Evolutionary conservation across 192 early-diverging fungal genomes (phyloP).

Genomic region (Entomortierella beljakovae): DNA sequence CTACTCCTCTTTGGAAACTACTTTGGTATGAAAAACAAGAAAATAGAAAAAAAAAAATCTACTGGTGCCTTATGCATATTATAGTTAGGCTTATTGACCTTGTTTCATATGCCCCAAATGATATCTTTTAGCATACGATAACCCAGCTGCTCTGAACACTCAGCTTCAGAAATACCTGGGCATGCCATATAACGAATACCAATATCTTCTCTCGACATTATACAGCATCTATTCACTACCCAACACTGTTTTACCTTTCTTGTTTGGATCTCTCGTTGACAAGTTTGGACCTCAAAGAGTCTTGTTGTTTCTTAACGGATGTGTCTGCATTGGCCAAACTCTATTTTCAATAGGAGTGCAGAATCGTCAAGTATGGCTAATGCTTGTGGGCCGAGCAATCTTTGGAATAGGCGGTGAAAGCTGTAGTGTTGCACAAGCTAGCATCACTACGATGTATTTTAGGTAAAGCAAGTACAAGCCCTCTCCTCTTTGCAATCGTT

Average conservation of each 20-base stretch:
- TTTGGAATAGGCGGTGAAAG: constrained; percentile 75
- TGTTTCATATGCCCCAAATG: neutral
- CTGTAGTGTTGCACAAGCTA: constrained; percentile 69
- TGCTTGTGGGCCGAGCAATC: constrained; percentile 68
- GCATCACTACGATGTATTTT: constrained; percentile 69
- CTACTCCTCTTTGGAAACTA: constrained; percentile 60
- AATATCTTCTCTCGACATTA: constrained; percentile 58
- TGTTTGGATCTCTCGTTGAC: constrained; percentile 66
- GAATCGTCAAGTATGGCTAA: constrained; percentile 55
- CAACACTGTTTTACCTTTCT: constrained; percentile 55
- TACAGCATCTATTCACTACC: constrained; percentile 58
- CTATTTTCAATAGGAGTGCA: constrained; percentile 71
- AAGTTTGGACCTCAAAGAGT: constrained; percentile 59
- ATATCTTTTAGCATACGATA: constrained; percentile 27
- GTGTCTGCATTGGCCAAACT: constrained; percentile 71
- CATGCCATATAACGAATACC: constrained; percentile 53
- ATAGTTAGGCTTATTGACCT: neutral
- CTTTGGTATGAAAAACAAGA: constrained; percentile 38
- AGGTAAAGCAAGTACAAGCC: constrained; percentile 9
- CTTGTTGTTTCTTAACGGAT: constrained; percentile 58
- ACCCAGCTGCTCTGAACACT: constrained; percentile 50
- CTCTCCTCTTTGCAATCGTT: no score
- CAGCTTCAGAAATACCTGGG: constrained; percentile 56
- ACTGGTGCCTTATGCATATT: neutral
- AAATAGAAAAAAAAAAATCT: no score